Percentiles rank a stretch among this genome's conserved stretches.
Evolutionary conservation across 768 basidiomycete species (phyloP).

Genomic region (Zangia roseola): DNA sequence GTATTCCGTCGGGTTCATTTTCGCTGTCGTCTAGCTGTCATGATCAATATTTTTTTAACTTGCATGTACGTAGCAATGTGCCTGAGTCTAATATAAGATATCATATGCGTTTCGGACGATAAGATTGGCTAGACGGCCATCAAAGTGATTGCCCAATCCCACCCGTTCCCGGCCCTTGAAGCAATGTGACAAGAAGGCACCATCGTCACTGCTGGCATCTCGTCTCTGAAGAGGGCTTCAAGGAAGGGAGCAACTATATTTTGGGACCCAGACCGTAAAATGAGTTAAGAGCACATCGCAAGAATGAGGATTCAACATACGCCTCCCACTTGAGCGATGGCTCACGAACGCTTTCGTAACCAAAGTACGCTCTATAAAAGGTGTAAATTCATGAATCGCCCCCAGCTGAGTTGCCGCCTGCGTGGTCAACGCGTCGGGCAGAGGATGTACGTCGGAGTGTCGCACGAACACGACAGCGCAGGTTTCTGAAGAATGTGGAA

Average conservation of each 20-base stretch:
- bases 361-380: conserved; percentile 24
- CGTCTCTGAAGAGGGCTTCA: conserved; percentile 17
- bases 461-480: conserved; percentile 47
- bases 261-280: background rate
- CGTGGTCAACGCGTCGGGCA: conserved; percentile 9
- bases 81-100: background rate
- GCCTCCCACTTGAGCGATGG: conserved; percentile 1
- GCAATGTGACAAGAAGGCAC: conserved; percentile 21
- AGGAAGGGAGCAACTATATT: conserved; percentile 20
- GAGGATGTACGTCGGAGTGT: conserved; percentile 12
- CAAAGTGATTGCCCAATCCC: conserved; percentile 31
- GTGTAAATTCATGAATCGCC: conserved; percentile 10
- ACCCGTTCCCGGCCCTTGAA: conserved; percentile 20
- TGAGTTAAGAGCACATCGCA: background rate
- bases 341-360: conserved; percentile 27
- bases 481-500: conserved; percentile 38
- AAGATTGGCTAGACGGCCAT: conserved; percentile 22
- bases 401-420: conserved; percentile 15
- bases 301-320: conserved; percentile 15
- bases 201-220: conserved; percentile 29
- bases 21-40: background rate
- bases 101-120: background rate
- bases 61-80: conserved; percentile 1
- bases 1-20: conserved; percentile 3
- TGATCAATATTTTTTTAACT: background rate